phyloP scores from a whole-genome alignment of 108 stramenopile species.

The Cyclotella distinguenda region DNA sequence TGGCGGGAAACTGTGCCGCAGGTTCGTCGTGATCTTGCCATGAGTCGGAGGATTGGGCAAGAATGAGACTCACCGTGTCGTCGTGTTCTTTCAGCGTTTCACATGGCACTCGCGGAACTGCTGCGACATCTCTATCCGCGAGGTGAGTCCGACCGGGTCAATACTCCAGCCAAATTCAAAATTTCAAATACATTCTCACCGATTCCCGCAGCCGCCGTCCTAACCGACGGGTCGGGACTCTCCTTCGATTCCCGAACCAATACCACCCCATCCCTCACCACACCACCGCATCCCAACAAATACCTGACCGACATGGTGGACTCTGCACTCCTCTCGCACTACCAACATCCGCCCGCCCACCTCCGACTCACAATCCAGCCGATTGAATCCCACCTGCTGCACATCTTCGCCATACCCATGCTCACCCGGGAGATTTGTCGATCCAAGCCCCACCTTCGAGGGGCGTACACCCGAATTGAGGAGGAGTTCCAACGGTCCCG shows the following conservation, averaged over 20 bases:
- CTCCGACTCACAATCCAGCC: constrained; percentile 32
- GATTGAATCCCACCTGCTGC: constrained; percentile 18
- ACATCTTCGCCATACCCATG: constrained; percentile 41
- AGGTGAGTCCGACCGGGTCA: too few species aligned
- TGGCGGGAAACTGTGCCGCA: constrained; percentile 29
- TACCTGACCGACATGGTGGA: constrained; percentile 40
- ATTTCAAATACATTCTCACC: not conserved
- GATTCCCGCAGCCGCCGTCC: not conserved
- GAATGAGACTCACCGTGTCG: not conserved
- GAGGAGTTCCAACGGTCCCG: constrained; percentile 10
- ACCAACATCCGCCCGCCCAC: constrained; percentile 10
- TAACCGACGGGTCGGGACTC: not conserved
- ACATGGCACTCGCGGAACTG: constrained; percentile 7
- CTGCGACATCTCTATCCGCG: constrained; percentile 6
- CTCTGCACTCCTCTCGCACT: constrained; percentile 23
- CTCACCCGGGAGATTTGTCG: constrained; percentile 40
- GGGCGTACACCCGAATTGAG: constrained; percentile 35
- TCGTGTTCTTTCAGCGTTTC: constrained; percentile 2
- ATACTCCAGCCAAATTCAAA: too few species aligned
- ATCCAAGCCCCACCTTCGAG: constrained; percentile 31
- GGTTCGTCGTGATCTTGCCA: constrained; percentile 15
- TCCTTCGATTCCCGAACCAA: not conserved
- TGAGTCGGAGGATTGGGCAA: not conserved
- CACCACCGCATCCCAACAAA: not conserved
- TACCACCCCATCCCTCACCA: not conserved